Percentiles rank a stretch among this genome's conserved stretches.
These are phyloP conservation scores for Jatropha curcas DNA, from an alignment of 345 rosid genomes.

Conservation along the genomic window DNA sequence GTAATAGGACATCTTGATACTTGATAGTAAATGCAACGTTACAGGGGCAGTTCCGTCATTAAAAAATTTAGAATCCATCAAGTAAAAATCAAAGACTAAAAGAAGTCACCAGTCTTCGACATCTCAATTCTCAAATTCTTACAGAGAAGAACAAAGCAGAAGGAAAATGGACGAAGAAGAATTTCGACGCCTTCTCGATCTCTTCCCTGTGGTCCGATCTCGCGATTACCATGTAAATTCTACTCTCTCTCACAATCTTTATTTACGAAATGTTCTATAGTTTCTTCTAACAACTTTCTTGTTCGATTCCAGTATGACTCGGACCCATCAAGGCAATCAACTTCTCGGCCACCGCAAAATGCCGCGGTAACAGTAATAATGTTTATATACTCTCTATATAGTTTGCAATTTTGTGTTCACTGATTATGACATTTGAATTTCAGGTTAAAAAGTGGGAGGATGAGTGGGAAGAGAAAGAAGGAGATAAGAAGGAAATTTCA, in stretches of 20 bases:
- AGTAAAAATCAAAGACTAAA: no score
- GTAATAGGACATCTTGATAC: no score
- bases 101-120: background rate
- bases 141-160: background rate
- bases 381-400: background rate
- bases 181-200: constrained; percentile 68
- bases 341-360: constrained; percentile 43
- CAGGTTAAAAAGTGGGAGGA: constrained; percentile 58
- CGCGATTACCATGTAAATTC: constrained; percentile 58
- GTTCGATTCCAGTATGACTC: constrained; percentile 47
- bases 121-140: background rate
- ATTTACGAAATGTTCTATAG: no score
- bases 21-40: no score
- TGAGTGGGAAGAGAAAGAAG: constrained; percentile 37
- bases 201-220: constrained; percentile 81
- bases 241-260: constrained; percentile 5
- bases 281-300: background rate
- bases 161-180: constrained; percentile 70
- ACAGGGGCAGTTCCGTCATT: no score
- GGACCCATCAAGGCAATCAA: constrained; percentile 54
- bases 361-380: constrained; percentile 26
- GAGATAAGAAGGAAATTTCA: constrained; percentile 25
- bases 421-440: constrained; percentile 20
- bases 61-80: no score
- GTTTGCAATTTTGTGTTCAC: background rate